Evolutionary conservation across 306 rosid species (phyloP).

Genomic region (Rosa lucieae): DNA sequence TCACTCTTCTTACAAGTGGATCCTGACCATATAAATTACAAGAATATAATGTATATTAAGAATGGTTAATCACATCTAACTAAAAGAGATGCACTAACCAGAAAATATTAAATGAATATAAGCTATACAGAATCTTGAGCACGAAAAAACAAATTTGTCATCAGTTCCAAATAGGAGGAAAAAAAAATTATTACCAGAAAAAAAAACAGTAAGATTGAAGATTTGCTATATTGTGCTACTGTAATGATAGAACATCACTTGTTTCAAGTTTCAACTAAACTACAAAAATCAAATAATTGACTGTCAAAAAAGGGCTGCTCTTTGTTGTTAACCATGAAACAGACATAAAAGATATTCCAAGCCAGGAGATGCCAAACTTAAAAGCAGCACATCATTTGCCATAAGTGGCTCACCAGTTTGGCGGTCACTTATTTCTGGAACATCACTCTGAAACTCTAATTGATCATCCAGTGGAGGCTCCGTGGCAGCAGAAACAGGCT

Average conservation of each 20-base stretch:
- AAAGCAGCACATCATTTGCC: background rate
- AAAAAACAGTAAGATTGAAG: background rate
- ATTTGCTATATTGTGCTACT: background rate
- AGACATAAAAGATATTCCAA: background rate
- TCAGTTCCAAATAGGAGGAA: background rate
- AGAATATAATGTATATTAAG: background rate
- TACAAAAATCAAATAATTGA: background rate
- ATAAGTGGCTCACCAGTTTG: constrained; percentile 53
- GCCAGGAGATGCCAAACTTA: background rate
- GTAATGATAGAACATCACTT: background rate
- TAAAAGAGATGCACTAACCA: background rate
- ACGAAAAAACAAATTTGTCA: background rate
- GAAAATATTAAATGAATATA: background rate
- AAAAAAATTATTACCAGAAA: background rate
- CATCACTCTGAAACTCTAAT: constrained; percentile 52
- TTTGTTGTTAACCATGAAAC: background rate
- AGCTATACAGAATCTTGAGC: background rate
- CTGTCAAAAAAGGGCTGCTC: background rate
- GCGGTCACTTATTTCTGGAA: constrained; percentile 71
- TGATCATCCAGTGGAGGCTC: constrained; percentile 38
- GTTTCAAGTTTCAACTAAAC: background rate
- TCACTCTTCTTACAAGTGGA: background rate
- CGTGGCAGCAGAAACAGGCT: constrained; percentile 42
- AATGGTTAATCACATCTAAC: background rate
- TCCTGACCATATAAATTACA: background rate